Conservation (phyloP, 2,329 filamentous ascomycete genomes). For the Phyllosticta citriasiana region DNA sequence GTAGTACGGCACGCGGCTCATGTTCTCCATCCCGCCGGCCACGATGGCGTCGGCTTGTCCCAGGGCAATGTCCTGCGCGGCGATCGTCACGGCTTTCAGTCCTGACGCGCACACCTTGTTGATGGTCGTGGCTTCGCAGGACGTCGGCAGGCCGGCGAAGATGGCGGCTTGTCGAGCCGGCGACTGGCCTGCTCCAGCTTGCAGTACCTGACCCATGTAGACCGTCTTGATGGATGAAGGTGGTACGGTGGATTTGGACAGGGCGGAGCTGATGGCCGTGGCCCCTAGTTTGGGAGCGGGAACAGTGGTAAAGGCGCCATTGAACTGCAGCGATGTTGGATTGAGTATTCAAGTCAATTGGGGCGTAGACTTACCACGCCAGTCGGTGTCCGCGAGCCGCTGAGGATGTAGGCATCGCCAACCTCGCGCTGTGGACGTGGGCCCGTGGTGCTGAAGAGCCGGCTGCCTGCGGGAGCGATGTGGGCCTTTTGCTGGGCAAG, state of each 20-base stretch:
- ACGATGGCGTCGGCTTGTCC: constrained; percentile 81
- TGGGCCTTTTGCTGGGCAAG: background rate
- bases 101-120: constrained; percentile 98
- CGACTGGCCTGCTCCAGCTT: constrained; percentile 74
- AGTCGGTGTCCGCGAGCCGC: constrained; percentile 80
- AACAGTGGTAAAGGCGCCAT: constrained; percentile 77
- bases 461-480: background rate
- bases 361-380: constrained; percentile 54
- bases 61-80: constrained; percentile 89
- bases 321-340: constrained; percentile 56
- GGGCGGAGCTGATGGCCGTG: constrained; percentile 80
- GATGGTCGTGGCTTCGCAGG: constrained; percentile 79
- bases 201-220: constrained; percentile 95
- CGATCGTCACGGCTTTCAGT: constrained; percentile 81
- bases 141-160: constrained; percentile 73
- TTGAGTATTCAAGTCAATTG: background rate
- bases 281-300: constrained; percentile 83
- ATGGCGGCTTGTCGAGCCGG: constrained; percentile 86
- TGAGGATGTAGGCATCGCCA: constrained; percentile 87
- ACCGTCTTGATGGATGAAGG: constrained; percentile 75
- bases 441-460: constrained; percentile 26
- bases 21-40: constrained; percentile 96
- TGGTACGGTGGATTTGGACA: constrained; percentile 78
- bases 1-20: constrained; percentile 91
- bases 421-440: constrained; percentile 48